These are phyloP conservation scores for Stagonosporopsis rhizophila DNA, from an alignment of 2,329 filamentous ascomycete genomes.

Conservation along the genomic window DNA sequence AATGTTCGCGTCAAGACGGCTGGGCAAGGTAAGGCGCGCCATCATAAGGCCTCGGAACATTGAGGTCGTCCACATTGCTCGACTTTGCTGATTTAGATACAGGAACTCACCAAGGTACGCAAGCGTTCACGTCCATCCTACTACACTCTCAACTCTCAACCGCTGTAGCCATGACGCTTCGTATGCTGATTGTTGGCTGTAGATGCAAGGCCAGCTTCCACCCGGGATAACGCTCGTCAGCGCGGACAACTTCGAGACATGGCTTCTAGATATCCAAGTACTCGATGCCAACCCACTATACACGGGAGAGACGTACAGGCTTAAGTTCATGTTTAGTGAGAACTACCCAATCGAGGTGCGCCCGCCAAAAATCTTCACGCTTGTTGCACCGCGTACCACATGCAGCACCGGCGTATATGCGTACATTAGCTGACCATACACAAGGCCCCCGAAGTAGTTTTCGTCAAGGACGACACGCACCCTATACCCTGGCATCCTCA, in stretches of 20 bases:
- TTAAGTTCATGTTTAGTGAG: constrained; percentile 85
- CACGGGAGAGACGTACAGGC: constrained; percentile 75
- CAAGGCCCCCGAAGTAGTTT: constrained; percentile 93
- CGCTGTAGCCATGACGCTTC: background rate
- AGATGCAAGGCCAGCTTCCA: constrained; percentile 66
- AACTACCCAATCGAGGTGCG: constrained; percentile 82
- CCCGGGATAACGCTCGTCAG: constrained; percentile 79
- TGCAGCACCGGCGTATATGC: too few relatives aligned
- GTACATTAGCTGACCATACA: background rate
- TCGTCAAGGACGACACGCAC: constrained; percentile 67
- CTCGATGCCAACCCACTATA: constrained; percentile 92
- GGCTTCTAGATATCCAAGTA: constrained; percentile 90
- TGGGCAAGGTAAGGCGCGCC: constrained; percentile 53
- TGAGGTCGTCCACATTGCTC: background rate
- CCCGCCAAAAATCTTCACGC: background rate
- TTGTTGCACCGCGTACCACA: background rate
- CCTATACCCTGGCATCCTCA: constrained; percentile 93
- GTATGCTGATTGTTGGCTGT: constrained; percentile 1
- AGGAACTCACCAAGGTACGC: constrained; percentile 35
- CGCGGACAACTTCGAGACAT: constrained; percentile 84
- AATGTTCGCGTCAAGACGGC: constrained; percentile 60
- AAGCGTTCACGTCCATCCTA: background rate
- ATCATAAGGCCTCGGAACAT: background rate
- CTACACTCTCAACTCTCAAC: background rate
- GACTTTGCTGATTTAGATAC: background rate